These are phyloP conservation scores for Gymnopilus dilepis DNA, from an alignment of 768 basidiomycete species.

Conservation along the genomic window DNA sequence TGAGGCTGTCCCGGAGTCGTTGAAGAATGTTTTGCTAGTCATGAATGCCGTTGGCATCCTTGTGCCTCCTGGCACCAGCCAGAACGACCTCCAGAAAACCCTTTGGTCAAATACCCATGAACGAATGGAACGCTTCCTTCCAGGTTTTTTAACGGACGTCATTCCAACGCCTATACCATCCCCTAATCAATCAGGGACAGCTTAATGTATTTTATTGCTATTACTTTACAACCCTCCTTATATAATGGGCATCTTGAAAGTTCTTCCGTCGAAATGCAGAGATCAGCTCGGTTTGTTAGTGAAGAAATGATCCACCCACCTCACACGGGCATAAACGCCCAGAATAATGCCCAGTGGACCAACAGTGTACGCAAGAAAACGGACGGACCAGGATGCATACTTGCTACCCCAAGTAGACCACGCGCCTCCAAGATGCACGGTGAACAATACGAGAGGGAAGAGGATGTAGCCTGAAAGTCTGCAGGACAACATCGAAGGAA, in stretches of 20 bases:
- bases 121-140: slow-evolving; percentile 89
- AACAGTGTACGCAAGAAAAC: slow-evolving; percentile 57
- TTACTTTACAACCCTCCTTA: slow-evolving; percentile 27
- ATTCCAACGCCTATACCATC: slow-evolving; percentile 46
- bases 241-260: slow-evolving; percentile 70
- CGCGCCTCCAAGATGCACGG: slow-evolving; percentile 71
- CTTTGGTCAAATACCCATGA: slow-evolving; percentile 89
- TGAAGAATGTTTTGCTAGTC: slow-evolving; percentile 95
- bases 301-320: slow-evolving; percentile 41
- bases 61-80: slow-evolving; percentile 60
- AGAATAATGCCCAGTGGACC: slow-evolving; percentile 54
- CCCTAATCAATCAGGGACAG: slow-evolving; percentile 16
- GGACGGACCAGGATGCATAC: slow-evolving; percentile 42
- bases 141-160: slow-evolving; percentile 82
- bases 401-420: slow-evolving; percentile 65
- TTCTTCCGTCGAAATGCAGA: slow-evolving; percentile 44
- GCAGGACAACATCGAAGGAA: background rate
- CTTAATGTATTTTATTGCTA: slow-evolving; percentile 16
- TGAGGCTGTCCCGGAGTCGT: slow-evolving; percentile 94
- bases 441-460: slow-evolving; percentile 62
- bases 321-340: slow-evolving; percentile 53
- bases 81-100: slow-evolving; percentile 64
- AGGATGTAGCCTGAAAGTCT: slow-evolving; percentile 76
- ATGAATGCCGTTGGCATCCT: slow-evolving; percentile 92
- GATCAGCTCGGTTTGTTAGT: background rate